A percentile compares a stretch with the other conserved stretches of the same genome.
Evolutionary conservation across 2,329 filamentous ascomycete species (phyloP).

Genomic region (Epichloe aotearoae): DNA sequence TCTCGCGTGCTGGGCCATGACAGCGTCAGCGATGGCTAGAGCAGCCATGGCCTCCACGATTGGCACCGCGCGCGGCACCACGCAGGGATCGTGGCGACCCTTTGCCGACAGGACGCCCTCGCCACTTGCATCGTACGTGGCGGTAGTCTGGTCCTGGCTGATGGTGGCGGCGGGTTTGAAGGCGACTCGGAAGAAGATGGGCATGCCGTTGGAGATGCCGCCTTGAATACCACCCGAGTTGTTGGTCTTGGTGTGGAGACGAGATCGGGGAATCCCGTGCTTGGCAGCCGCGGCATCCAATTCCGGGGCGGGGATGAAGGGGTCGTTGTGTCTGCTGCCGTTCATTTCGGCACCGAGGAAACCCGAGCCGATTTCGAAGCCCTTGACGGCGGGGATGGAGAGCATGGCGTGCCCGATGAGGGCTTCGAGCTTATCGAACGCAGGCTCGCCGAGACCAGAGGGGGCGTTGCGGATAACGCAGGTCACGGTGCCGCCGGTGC

Average conservation of each 20-base stretch:
- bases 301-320: constrained; percentile 29
- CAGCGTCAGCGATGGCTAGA: constrained; percentile 72
- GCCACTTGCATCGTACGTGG: constrained; percentile 56
- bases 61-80: constrained; percentile 75
- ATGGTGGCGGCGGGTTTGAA: constrained; percentile 97
- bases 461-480: constrained; percentile 84
- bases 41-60: constrained; percentile 90
- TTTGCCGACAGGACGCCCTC: constrained; percentile 78
- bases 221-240: constrained; percentile 92
- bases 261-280: constrained; percentile 38
- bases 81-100: constrained; percentile 87
- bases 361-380: constrained; percentile 88
- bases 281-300: constrained; percentile 31
- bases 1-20: constrained; percentile 66
- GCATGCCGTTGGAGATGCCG: constrained; percentile 85
- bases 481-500: constrained; percentile 88
- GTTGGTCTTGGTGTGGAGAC: constrained; percentile 79
- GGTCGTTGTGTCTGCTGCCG: constrained; percentile 85
- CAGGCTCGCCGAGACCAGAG: constrained; percentile 78
- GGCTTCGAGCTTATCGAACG: constrained; percentile 92
- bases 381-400: constrained; percentile 87
- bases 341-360: constrained; percentile 78
- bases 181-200: constrained; percentile 85
- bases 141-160: constrained; percentile 73
- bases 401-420: constrained; percentile 87